Evolutionary conservation across 495 filamentous ascomycete genomes (phyloP).

Genomic region (Daldinia childiae): DNA sequence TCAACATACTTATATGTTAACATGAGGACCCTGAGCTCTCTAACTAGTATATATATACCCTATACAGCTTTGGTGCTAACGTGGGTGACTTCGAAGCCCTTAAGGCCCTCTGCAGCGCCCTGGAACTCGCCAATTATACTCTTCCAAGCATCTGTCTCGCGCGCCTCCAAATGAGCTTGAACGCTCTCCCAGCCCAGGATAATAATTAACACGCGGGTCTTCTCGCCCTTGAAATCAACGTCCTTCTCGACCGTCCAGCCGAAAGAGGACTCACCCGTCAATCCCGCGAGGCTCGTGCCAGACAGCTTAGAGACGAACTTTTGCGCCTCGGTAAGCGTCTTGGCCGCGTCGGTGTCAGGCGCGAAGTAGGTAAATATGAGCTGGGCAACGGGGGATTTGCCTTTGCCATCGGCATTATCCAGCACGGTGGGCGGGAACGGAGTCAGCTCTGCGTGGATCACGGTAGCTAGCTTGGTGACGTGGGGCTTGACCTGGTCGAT

Average conservation of each 20-base stretch:
- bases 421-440: conserved; percentile 29
- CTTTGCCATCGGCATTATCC: conserved; percentile 17
- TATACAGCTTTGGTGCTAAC: conserved; percentile 23
- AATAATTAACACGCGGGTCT: conserved; percentile 18
- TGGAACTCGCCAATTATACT: conserved; percentile 12
- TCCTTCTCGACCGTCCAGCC: conserved; percentile 34
- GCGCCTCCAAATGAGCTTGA: conserved; percentile 18
- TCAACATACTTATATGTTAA: not conserved
- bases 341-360: conserved; percentile 2
- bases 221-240: conserved; percentile 27
- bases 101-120: conserved; percentile 11
- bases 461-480: not conserved
- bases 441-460: conserved; percentile 20
- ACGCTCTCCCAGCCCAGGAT: conserved; percentile 38
- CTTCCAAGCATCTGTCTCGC: conserved; percentile 9
- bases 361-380: conserved; percentile 27
- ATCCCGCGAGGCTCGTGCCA: conserved; percentile 12
- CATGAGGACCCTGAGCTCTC: not conserved
- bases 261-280: conserved; percentile 17
- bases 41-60: not conserved
- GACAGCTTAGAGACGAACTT: not conserved
- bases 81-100: conserved; percentile 23
- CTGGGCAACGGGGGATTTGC: conserved; percentile 19
- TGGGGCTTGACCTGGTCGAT: not conserved
- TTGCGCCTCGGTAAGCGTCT: conserved; percentile 6